Percentiles rank a stretch among this genome's conserved stretches.
These are phyloP conservation scores for Yamadazyma spencermartinsiae DNA, from an alignment of 1,139 yeast genomes.

Conservation along the genomic window DNA sequence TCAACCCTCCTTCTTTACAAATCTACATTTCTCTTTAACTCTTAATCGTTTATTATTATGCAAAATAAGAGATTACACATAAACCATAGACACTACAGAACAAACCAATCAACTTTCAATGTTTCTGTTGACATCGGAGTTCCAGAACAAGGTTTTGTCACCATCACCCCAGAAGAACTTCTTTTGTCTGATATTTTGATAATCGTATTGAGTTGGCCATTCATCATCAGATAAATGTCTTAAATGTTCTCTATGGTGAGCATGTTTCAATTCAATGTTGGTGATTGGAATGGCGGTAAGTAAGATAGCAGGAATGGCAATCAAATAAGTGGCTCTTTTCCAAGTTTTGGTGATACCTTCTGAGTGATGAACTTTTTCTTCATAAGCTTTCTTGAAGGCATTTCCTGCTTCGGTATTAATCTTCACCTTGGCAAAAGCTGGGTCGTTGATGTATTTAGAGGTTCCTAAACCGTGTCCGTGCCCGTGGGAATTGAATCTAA, in stretches of 20 bases:
- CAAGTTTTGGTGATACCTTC: slow-evolving; percentile 72
- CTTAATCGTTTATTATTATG: not conserved
- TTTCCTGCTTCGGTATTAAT: slow-evolving; percentile 44
- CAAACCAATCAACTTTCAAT: slow-evolving; percentile 35
- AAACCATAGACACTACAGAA: not conserved
- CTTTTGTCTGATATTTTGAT: slow-evolving; percentile 83
- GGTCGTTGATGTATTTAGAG: slow-evolving; percentile 43
- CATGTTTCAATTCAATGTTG: slow-evolving; percentile 82
- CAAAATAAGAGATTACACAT: not conserved
- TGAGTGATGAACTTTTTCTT: slow-evolving; percentile 79
- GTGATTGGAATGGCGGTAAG: slow-evolving; percentile 78
- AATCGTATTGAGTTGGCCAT: slow-evolving; percentile 89
- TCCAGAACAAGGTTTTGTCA: slow-evolving; percentile 97
- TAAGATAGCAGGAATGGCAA: slow-evolving; percentile 80
- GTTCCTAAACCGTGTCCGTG: slow-evolving; percentile 37
- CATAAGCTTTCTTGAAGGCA: slow-evolving; percentile 39
- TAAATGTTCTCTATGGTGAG: slow-evolving; percentile 83
- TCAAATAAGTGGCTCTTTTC: slow-evolving; percentile 78
- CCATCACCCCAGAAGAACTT: slow-evolving; percentile 99
- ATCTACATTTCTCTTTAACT: not conserved
- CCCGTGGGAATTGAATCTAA: slow-evolving; percentile 44
- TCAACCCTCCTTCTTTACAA: no score
- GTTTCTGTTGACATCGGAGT: slow-evolving; percentile 87
- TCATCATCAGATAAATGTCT: slow-evolving; percentile 80
- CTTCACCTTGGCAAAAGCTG: slow-evolving; percentile 33